Conservation (phyloP, 805 yeast genomes). For the Kuraishia piskuri region DNA sequence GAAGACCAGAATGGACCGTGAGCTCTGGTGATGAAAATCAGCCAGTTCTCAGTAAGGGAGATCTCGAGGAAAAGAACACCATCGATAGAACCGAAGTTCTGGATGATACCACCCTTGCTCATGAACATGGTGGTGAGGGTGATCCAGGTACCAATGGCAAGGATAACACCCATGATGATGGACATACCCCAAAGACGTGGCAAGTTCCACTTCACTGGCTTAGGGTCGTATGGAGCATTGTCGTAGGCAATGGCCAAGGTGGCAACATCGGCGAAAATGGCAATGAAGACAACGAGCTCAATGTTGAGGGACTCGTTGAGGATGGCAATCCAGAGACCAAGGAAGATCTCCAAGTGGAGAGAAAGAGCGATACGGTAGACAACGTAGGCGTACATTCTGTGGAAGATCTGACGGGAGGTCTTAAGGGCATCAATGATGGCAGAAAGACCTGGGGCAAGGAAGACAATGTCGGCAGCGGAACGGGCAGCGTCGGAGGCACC, state of each 20-base stretch:
- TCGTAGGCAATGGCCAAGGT: slow-evolving; percentile 96
- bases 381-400: slow-evolving; percentile 97
- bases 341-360: slow-evolving; percentile 87
- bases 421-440: slow-evolving; percentile 91
- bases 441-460: slow-evolving; percentile 92
- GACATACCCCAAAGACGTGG: slow-evolving; percentile 98
- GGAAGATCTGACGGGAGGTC: slow-evolving; percentile 96
- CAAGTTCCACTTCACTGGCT: slow-evolving; percentile 93
- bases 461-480: slow-evolving; percentile 94
- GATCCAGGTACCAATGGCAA: slow-evolving; percentile 92
- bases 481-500: slow-evolving; percentile 97
- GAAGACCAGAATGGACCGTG: slow-evolving; percentile 99
- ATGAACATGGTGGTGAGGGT: slow-evolving; percentile 90
- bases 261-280: slow-evolving; percentile 96
- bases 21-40: slow-evolving; percentile 94
- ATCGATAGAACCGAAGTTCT: slow-evolving; percentile 90
- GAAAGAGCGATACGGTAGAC: slow-evolving; percentile 97
- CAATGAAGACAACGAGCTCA: slow-evolving; percentile 91
- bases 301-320: slow-evolving; percentile 79
- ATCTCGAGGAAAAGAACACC: slow-evolving; percentile 92
- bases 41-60: slow-evolving; percentile 94
- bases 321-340: slow-evolving; percentile 96
- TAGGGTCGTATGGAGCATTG: slow-evolving; percentile 90
- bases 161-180: slow-evolving; percentile 71
- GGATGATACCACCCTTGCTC: slow-evolving; percentile 88